A percentile compares a stretch with the other conserved stretches of the same genome.
Evolutionary conservation across 352 stramenopile species (phyloP).

Genomic region (Globisporangium camurandrum): DNA sequence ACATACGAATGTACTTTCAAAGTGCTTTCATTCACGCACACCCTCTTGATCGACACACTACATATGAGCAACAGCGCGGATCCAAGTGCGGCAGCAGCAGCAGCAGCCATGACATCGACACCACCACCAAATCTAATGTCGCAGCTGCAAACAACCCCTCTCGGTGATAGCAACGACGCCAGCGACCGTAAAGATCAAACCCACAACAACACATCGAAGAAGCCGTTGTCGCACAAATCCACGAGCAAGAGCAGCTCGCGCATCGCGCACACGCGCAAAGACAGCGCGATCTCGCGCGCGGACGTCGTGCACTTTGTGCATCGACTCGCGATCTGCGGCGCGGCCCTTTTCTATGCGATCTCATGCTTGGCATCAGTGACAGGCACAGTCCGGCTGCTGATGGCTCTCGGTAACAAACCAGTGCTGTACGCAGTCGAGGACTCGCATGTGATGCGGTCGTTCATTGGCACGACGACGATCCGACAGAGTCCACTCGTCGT

Average conservation of each 20-base stretch:
- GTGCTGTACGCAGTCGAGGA: background rate
- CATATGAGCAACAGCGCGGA: background rate
- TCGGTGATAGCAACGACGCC: too few species aligned
- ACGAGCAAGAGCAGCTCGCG: background rate
- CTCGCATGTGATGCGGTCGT: conserved; percentile 13
- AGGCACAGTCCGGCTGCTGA: conserved; percentile 8
- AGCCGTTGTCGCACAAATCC: background rate
- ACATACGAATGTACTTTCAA: too few species aligned
- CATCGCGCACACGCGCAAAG: background rate
- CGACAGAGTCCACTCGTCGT: conserved; percentile 24
- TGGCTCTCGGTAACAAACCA: conserved; percentile 5
- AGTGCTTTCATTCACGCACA: too few species aligned
- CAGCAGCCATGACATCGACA: too few species aligned
- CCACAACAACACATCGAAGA: background rate
- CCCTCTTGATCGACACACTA: too few species aligned
- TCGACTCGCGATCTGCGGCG: conserved; percentile 6
- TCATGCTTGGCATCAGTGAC: conserved; percentile 9
- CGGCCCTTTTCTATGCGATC: conserved; percentile 6
- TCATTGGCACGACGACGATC: conserved; percentile 15
- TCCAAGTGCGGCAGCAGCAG: background rate
- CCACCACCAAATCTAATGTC: conserved; percentile 1
- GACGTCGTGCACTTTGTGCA: conserved; percentile 7
- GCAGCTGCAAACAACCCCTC: too few species aligned
- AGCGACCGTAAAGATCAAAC: background rate
- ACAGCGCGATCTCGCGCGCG: conserved; percentile 1